Evolutionary conservation across 2,329 filamentous ascomycete genomes (phyloP).

Genomic region (Beauveria sp.): DNA sequence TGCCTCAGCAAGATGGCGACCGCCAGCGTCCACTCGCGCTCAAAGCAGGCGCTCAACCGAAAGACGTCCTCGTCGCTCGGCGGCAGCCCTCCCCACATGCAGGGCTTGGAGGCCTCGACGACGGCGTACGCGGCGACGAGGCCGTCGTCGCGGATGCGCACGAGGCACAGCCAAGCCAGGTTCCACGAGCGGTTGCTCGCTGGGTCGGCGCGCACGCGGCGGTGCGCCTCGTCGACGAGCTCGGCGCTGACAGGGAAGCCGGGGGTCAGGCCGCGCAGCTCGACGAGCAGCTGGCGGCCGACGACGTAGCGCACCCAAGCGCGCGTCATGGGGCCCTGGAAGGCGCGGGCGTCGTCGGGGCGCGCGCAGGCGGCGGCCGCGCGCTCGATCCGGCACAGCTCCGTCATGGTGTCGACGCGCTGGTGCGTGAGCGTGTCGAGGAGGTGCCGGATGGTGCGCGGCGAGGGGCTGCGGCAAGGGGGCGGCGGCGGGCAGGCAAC

Average conservation of each 20-base stretch:
- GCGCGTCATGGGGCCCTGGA: slow-evolving; percentile 57
- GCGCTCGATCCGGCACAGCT: slow-evolving; percentile 64
- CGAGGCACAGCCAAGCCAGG: slow-evolving; percentile 63
- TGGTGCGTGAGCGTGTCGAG: slow-evolving; percentile 58
- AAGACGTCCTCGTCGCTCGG: slow-evolving; percentile 49
- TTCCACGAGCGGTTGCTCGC: slow-evolving; percentile 67
- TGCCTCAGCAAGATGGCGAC: slow-evolving; percentile 60
- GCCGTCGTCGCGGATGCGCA: slow-evolving; percentile 56
- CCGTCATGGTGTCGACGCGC: slow-evolving; percentile 65
- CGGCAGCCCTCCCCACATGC: slow-evolving; percentile 60
- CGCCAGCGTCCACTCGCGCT: slow-evolving; percentile 59
- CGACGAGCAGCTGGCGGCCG: slow-evolving; percentile 60
- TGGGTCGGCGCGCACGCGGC: slow-evolving; percentile 55
- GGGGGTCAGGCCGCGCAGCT: slow-evolving; percentile 59
- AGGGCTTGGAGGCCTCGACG: slow-evolving; percentile 51
- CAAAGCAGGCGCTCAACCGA: slow-evolving; percentile 55
- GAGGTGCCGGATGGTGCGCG: slow-evolving; percentile 33
- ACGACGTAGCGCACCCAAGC: slow-evolving; percentile 68
- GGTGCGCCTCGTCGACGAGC: slow-evolving; percentile 57
- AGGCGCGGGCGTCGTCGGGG: slow-evolving; percentile 50
- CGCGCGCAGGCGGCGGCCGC: slow-evolving; percentile 51
- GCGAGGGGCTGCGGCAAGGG: not conserved
- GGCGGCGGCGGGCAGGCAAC: not conserved
- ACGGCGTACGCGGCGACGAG: slow-evolving; percentile 55
- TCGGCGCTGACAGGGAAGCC: slow-evolving; percentile 62